Conservation (phyloP, 163 green algal species). For the Picocystis sp. region DNA sequence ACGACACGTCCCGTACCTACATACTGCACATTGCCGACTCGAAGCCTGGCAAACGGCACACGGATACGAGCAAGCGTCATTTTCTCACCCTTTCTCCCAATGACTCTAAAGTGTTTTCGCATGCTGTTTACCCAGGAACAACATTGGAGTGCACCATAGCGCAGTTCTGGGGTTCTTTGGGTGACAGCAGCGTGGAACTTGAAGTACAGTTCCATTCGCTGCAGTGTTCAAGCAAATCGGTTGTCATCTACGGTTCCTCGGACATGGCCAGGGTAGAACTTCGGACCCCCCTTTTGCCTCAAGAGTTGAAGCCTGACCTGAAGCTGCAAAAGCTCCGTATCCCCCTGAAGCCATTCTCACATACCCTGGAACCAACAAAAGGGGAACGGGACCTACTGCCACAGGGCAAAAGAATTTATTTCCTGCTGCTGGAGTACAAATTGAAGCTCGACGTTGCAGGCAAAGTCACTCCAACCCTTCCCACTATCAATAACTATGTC, state of each 20-base stretch:
- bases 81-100: too few relatives aligned
- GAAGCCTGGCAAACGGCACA: constrained; percentile 14
- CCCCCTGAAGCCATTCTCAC: constrained; percentile 33
- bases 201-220: too few relatives aligned
- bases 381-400: constrained; percentile 44
- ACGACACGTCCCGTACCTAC: constrained; percentile 42
- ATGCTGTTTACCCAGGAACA: constrained; percentile 8
- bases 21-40: constrained; percentile 51
- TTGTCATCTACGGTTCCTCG: too few relatives aligned
- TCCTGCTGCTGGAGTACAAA: constrained; percentile 60
- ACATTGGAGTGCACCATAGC: constrained; percentile 67
- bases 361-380: constrained; percentile 36
- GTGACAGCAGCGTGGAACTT: too few relatives aligned
- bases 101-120: too few relatives aligned
- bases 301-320: constrained; percentile 29
- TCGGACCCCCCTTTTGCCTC: constrained; percentile 19
- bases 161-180: constrained; percentile 48
- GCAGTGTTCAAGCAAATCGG: too few relatives aligned
- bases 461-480: constrained; percentile 50
- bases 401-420: constrained; percentile 39
- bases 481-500: constrained; percentile 49
- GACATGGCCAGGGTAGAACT: constrained; percentile 8
- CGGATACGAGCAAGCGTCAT: too few relatives aligned
- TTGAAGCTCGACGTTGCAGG: constrained; percentile 48
- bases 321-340: constrained; percentile 37